Conservation (phyloP, 352 stramenopile species). For the Pythium graminicola region DNA sequence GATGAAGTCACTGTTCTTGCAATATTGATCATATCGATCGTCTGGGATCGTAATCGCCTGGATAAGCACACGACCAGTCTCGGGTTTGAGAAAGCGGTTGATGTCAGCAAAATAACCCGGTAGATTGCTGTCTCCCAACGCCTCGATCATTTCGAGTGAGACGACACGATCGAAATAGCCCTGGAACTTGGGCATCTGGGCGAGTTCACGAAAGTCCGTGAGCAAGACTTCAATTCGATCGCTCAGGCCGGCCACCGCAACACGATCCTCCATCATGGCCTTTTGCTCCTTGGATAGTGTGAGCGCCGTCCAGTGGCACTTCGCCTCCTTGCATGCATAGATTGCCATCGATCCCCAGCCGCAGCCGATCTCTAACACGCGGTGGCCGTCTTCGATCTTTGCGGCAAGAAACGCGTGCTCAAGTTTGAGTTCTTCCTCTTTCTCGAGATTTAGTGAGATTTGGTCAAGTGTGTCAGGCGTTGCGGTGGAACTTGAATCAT, state of each 20-base stretch:
- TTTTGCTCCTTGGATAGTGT: conserved; percentile 20
- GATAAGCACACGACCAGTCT: conserved; percentile 22
- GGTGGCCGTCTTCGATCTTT: conserved; percentile 21
- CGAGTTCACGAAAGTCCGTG: conserved; percentile 25
- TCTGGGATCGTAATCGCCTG: conserved; percentile 29
- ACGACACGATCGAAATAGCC: conserved; percentile 20
- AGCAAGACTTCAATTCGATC: conserved; percentile 26
- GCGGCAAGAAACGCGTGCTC: conserved; percentile 25
- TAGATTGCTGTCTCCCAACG: conserved; percentile 22
- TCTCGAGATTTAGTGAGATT: conserved; percentile 19
- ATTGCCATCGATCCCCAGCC: conserved; percentile 30
- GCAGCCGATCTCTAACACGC: conserved; percentile 27
- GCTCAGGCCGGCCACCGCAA: conserved; percentile 17
- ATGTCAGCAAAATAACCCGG: conserved; percentile 26
- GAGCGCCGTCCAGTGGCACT: conserved; percentile 20
- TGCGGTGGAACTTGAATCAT: conserved; percentile 1
- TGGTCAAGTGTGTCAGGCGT: conserved; percentile 14
- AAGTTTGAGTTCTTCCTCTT: conserved; percentile 24
- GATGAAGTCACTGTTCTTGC: conserved; percentile 27
- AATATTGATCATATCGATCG: conserved; percentile 24
- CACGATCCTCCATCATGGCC: conserved; percentile 21
- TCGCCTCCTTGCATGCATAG: conserved; percentile 12
- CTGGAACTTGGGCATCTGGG: conserved; percentile 12
- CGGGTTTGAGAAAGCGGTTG: conserved; percentile 25
- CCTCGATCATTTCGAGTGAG: conserved; percentile 35